A percentile compares a stretch with the other conserved stretches of the same genome.
Evolutionary conservation across 176 grass and related monocot genomes (phyloP).

Genomic region (Phragmites australis): DNA sequence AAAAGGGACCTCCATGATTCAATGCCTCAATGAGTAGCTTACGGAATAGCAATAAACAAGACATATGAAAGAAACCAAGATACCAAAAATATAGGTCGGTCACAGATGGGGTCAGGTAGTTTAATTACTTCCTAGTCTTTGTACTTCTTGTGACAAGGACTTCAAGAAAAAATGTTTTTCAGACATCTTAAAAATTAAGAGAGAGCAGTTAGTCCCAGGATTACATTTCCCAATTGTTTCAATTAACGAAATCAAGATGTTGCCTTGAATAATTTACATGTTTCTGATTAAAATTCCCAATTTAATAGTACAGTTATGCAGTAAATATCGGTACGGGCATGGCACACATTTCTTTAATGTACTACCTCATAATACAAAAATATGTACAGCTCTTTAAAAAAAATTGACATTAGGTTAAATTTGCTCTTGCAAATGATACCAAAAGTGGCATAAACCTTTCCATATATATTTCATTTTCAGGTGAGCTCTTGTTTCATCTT

Average conservation of each 20-base stretch:
- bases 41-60: neutral
- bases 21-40: neutral
- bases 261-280: neutral
- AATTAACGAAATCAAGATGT: neutral
- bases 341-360: too few relatives aligned
- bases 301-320: neutral
- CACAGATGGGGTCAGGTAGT: neutral
- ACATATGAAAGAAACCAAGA: neutral
- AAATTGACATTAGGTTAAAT: neutral
- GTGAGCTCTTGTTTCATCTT: neutral
- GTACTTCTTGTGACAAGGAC: constrained; percentile 1
- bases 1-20: neutral
- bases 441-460: neutral
- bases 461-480: neutral
- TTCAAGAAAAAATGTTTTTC: neutral
- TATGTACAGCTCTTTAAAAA: neutral
- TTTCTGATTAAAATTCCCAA: neutral
- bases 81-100: neutral
- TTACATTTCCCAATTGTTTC: neutral
- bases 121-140: neutral
- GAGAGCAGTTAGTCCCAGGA: neutral
- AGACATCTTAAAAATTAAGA: neutral
- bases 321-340: neutral
- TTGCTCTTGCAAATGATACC: constrained; percentile 10
- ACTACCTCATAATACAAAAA: neutral